Evolutionary conservation across 805 yeast genomes (phyloP).

Genomic region (Ogataea nakhonphanomensis): DNA sequence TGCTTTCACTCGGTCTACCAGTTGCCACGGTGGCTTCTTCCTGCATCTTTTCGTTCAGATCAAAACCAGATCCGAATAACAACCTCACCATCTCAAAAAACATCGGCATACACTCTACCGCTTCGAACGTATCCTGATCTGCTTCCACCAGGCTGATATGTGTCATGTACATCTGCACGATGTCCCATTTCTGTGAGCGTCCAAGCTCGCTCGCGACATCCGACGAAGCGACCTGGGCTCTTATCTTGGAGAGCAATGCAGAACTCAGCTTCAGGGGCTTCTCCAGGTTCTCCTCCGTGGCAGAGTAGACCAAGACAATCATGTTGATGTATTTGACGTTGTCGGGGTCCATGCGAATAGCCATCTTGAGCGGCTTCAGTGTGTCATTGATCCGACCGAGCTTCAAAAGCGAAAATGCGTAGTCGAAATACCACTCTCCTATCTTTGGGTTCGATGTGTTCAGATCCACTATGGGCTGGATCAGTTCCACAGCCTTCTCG

Average conservation of each 20-base stretch:
- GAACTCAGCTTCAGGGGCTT: slow-evolving; percentile 43
- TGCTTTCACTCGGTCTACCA: slow-evolving; percentile 1
- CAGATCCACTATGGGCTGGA: slow-evolving; percentile 3
- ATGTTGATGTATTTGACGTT: slow-evolving; percentile 66
- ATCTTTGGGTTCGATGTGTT: slow-evolving; percentile 16
- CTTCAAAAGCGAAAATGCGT: slow-evolving; percentile 47
- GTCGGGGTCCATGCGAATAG: slow-evolving; percentile 48
- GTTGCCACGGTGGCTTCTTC: background rate
- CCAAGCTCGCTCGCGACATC: slow-evolving; percentile 31
- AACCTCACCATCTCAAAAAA: slow-evolving; percentile 56
- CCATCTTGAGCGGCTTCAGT: slow-evolving; percentile 42
- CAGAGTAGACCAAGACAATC: slow-evolving; percentile 58
- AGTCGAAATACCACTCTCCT: slow-evolving; percentile 37
- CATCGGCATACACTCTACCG: slow-evolving; percentile 63
- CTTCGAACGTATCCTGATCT: slow-evolving; percentile 52
- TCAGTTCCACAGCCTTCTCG: slow-evolving; percentile 12
- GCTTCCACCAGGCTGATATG: slow-evolving; percentile 68
- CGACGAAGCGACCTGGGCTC: slow-evolving; percentile 36
- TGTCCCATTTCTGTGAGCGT: slow-evolving; percentile 39
- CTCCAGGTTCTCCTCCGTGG: slow-evolving; percentile 46
- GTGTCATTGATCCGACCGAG: slow-evolving; percentile 42
- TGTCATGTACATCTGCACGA: slow-evolving; percentile 69
- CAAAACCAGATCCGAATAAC: slow-evolving; percentile 24
- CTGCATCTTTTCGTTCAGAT: background rate
- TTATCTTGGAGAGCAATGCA: slow-evolving; percentile 47